phyloP scores from a whole-genome alignment of 768 basidiomycete species.

The Terana coerulea region DNA sequence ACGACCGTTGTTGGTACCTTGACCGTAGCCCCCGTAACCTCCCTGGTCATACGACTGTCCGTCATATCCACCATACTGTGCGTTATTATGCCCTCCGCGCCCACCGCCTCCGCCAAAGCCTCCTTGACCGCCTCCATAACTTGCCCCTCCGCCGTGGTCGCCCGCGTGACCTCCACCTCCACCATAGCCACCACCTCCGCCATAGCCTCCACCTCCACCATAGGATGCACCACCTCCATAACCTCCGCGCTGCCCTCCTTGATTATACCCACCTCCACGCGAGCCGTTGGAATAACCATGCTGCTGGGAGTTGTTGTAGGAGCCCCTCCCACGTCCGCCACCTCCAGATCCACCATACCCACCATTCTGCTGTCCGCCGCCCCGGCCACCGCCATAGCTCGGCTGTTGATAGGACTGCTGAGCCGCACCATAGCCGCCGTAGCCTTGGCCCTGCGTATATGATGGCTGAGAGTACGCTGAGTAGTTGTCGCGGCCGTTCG shows the following conservation, averaged over 20 bases:
- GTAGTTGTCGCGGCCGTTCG: conserved; percentile 6
- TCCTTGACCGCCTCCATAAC: conserved; percentile 31
- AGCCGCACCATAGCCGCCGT: conserved; percentile 31
- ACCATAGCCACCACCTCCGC: conserved; percentile 26
- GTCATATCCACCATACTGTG: conserved; percentile 25
- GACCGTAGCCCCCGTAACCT: conserved; percentile 36
- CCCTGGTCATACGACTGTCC: conserved; percentile 16
- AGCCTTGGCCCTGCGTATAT: conserved; percentile 12
- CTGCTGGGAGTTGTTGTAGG: conserved; percentile 19
- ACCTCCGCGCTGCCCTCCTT: conserved; percentile 23
- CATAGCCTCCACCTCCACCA: conserved; percentile 28
- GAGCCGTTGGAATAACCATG: conserved; percentile 16
- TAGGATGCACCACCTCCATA: conserved; percentile 29
- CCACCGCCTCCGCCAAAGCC: conserved; percentile 28
- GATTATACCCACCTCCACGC: conserved; percentile 27
- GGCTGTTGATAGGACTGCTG: conserved; percentile 27
- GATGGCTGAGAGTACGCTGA: conserved; percentile 10
- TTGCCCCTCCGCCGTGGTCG: conserved; percentile 22
- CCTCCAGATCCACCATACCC: conserved; percentile 22
- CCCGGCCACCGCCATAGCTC: conserved; percentile 23
- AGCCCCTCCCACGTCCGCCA: conserved; percentile 1
- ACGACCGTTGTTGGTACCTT: conserved; percentile 13
- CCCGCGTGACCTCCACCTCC: conserved; percentile 28
- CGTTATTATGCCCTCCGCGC: conserved; percentile 29
- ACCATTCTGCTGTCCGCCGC: conserved; percentile 18